Conservation (phyloP, 1,284 basidiomycete genomes). For the Apiotrichum akiyoshidainum region DNA sequence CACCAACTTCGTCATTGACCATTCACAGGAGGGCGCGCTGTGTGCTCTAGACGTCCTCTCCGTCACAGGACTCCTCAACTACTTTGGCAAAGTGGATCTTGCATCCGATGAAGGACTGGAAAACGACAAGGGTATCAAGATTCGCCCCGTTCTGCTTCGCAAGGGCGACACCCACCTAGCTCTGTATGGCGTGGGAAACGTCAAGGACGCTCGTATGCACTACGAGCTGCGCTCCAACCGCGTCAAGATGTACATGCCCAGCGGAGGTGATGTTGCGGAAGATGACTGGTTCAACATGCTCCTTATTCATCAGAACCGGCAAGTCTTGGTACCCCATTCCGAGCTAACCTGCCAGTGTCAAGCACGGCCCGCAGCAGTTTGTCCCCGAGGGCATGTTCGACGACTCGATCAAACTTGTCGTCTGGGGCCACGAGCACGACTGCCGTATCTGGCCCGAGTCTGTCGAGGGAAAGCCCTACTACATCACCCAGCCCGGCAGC, state of each 20-base stretch:
- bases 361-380: conserved; percentile 85
- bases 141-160: conserved; percentile 80
- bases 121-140: conserved; percentile 65
- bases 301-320: conserved; percentile 94
- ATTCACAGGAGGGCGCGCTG: conserved; percentile 77
- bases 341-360: conserved; percentile 60
- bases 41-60: conserved; percentile 93
- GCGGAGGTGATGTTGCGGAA: conserved; percentile 62
- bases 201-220: conserved; percentile 94
- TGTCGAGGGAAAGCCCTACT: conserved; percentile 86
- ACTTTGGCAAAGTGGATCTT: conserved; percentile 81
- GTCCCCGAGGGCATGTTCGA: conserved; percentile 98
- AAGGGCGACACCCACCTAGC: conserved; percentile 85
- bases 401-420: conserved; percentile 84
- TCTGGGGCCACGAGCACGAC: conserved; percentile 99
- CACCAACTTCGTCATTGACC: conserved; percentile 4
- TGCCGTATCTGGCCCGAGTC: conserved; percentile 86
- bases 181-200: conserved; percentile 92
- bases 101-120: conserved; percentile 57
- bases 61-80: conserved; percentile 90
- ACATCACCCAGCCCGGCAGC: conserved; percentile 91
- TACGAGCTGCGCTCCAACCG: conserved; percentile 90
- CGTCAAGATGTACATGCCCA: conserved; percentile 94
- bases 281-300: conserved; percentile 88
- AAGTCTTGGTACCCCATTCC: conserved; percentile 23